Conservation (phyloP, 2,329 filamentous ascomycete genomes). For the Claviceps citrina region DNA sequence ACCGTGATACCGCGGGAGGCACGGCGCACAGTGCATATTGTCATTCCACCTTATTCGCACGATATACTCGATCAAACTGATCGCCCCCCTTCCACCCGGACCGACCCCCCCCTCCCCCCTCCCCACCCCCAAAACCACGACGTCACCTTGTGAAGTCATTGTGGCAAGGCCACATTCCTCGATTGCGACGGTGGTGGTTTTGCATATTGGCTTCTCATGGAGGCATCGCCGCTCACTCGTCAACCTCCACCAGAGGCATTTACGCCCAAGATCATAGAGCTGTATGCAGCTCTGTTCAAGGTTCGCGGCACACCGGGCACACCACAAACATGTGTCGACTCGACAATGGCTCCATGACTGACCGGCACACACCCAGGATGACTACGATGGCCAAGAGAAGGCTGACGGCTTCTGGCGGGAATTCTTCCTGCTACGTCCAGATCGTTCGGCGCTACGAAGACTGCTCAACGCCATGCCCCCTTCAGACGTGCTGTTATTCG, state of each 20-base stretch:
- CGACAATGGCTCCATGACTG: slow-evolving; percentile 14
- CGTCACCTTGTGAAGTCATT: not conserved
- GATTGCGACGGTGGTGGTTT: slow-evolving; percentile 2
- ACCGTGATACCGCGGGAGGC: no score
- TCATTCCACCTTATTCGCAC: not conserved
- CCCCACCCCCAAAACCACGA: not conserved
- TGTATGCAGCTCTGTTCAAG: slow-evolving; percentile 77
- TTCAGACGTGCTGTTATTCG: slow-evolving; percentile 60
- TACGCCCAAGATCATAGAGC: slow-evolving; percentile 80
- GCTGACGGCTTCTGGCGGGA: slow-evolving; percentile 91
- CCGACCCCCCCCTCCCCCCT: not conserved
- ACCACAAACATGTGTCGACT: not conserved
- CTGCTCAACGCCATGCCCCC: slow-evolving; percentile 57
- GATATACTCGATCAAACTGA: no score
- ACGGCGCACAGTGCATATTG: not conserved
- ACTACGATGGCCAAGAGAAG: slow-evolving; percentile 51
- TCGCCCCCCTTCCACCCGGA: no score
- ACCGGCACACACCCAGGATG: slow-evolving; percentile 25
- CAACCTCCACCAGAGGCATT: slow-evolving; percentile 81
- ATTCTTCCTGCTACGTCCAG: slow-evolving; percentile 80
- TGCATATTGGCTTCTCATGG: slow-evolving; percentile 38
- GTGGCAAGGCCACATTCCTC: not conserved
- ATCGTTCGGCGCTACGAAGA: slow-evolving; percentile 49
- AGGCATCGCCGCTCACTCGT: slow-evolving; percentile 83
- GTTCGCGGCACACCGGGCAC: slow-evolving; percentile 22